phyloP scores from a whole-genome alignment of 257 asterid genomes.

The Sherardia arvensis region DNA sequence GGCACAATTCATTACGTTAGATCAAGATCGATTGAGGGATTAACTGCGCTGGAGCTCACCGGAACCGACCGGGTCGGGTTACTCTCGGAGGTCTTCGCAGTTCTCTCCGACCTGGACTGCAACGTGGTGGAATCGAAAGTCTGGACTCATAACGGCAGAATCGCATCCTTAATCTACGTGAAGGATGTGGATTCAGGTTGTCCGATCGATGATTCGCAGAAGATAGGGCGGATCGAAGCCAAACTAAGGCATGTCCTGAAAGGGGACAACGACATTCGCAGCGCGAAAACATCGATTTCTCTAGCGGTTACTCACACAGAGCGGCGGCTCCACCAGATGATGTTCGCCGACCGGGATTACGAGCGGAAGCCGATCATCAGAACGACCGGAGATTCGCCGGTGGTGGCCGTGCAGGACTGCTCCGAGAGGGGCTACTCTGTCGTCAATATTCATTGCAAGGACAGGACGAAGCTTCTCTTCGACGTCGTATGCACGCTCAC shows the following conservation, averaged over 20 bases:
- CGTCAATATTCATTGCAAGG: conserved; percentile 67
- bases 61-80: conserved; percentile 89
- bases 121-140: conserved; percentile 74
- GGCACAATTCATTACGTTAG: conserved; percentile 56
- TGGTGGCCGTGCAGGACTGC: conserved; percentile 65
- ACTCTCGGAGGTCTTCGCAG: conserved; percentile 86
- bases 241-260: conserved; percentile 72
- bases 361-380: conserved; percentile 43
- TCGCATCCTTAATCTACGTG: conserved; percentile 64
- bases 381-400: conserved; percentile 29
- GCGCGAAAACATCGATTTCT: conserved; percentile 67
- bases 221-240: conserved; percentile 43
- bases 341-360: conserved; percentile 89
- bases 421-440: conserved; percentile 82
- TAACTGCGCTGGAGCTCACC: conserved; percentile 75
- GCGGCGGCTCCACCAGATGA: conserved; percentile 97
- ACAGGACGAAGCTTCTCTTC: conserved; percentile 76
- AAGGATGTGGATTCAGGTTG: conserved; percentile 66
- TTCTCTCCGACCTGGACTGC: conserved; percentile 53
- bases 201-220: conserved; percentile 56
- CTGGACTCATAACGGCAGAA: conserved; percentile 94
- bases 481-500: conserved; percentile 90
- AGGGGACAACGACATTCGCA: conserved; percentile 77
- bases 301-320: conserved; percentile 69
- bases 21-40: conserved; percentile 53